phyloP scores from a whole-genome alignment of 768 basidiomycete species.

The Hericium coralloides region DNA sequence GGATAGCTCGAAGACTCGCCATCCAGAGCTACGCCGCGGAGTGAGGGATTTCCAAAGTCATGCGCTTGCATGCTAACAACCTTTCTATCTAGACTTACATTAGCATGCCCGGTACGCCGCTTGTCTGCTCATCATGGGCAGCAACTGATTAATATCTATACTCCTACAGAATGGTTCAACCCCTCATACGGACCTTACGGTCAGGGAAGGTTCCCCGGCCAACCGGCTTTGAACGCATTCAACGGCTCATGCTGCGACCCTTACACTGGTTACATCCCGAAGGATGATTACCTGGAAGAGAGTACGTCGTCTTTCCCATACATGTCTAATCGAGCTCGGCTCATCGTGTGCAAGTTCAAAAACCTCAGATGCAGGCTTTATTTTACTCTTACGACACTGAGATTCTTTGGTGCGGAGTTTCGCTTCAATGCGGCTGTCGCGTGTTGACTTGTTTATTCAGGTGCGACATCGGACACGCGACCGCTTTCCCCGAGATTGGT shows the following conservation, averaged over 20 bases:
- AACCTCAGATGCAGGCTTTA: conserved; percentile 35
- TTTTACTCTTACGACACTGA: conserved; percentile 7
- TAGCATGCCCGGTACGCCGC: not conserved
- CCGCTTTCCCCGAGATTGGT: conserved; percentile 8
- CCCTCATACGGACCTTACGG: conserved; percentile 46
- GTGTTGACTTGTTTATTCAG: conserved; percentile 29
- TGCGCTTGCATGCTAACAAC: not conserved
- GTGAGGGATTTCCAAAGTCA: not conserved
- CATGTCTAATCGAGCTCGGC: conserved; percentile 1
- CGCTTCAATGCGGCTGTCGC: not conserved
- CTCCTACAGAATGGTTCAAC: conserved; percentile 33
- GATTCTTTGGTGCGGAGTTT: conserved; percentile 5
- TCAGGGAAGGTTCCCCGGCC: conserved; percentile 42
- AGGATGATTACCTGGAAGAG: conserved; percentile 43
- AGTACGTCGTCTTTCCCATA: conserved; percentile 31
- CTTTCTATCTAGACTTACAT: not conserved
- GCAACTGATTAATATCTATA: not conserved
- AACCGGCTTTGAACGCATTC: conserved; percentile 36
- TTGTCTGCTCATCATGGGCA: not conserved
- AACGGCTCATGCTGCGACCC: conserved; percentile 34
- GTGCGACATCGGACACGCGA: conserved; percentile 37
- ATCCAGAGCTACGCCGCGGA: not conserved
- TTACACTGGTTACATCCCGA: conserved; percentile 42
- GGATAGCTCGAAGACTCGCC: not conserved
- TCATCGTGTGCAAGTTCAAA: conserved; percentile 39